A percentile compares a stretch with the other conserved stretches of the same genome.
Evolutionary conservation across 2,329 filamentous ascomycete genomes (phyloP).

Genomic region (Cladophialophora yegresii): DNA sequence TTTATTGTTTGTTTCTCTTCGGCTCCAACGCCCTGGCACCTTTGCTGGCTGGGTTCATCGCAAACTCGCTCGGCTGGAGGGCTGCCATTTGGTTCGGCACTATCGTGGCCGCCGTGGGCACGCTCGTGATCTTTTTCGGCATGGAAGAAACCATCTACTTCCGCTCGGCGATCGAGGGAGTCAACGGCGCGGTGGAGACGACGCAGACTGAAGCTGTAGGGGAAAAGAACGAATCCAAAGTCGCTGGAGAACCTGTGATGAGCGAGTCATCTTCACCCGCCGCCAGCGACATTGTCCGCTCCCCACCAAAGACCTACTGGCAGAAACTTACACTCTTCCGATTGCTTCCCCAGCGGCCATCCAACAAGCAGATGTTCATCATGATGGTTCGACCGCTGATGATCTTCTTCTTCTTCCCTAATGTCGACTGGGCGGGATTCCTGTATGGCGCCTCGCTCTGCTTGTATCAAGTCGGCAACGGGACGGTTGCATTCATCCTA

Average conservation of each 20-base stretch:
- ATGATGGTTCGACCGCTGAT: conserved; percentile 10
- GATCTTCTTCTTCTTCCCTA: conserved; percentile 17
- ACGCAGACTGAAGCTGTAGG: background rate
- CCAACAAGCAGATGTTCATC: conserved; percentile 11
- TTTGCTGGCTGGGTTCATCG: conserved; percentile 52
- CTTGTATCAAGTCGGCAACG: conserved; percentile 8
- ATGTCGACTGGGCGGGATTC: conserved; percentile 14
- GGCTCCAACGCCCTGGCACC: conserved; percentile 40
- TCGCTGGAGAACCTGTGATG: background rate
- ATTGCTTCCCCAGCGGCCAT: background rate
- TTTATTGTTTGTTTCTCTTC: conserved; percentile 25
- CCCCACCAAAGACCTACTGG: background rate
- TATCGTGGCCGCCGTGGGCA: conserved; percentile 51
- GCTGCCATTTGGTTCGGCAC: conserved; percentile 56
- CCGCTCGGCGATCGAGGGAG: conserved; percentile 38
- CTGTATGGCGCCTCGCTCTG: conserved; percentile 9
- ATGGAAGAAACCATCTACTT: conserved; percentile 54
- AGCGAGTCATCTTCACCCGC: conserved; percentile 6
- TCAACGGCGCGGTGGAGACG: background rate
- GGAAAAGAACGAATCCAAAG: conserved; percentile 5
- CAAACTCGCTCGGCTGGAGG: conserved; percentile 50
- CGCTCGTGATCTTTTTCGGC: conserved; percentile 54
- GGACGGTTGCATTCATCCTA: conserved; percentile 6
- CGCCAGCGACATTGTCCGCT: background rate
- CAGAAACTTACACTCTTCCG: conserved; percentile 6